Evolutionary conservation across 1,284 basidiomycete species (phyloP), one percentile per base, ranked within the genome.

Genomic region (Flammula alnicola): DNA sequence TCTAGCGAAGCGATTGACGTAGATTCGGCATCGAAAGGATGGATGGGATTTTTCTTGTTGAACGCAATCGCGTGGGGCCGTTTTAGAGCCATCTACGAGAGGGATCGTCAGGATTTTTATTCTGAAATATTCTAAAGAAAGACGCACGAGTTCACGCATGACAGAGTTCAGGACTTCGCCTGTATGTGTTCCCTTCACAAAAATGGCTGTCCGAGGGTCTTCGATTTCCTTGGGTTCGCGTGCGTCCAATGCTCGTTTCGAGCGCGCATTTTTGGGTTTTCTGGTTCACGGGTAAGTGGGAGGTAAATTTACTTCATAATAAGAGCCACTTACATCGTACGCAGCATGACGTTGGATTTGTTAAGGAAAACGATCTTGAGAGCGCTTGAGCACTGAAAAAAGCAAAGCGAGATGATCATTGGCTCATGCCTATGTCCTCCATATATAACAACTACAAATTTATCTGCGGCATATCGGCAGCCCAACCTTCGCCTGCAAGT

Each of bases 181-280:
- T 0, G 91, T 84, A 64, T 92, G 88, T 23, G 89, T 91, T 3
- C 95, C 94, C 59, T 88, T 83, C 30, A 98, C 94, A 67, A 99
- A 97, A 59, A 99, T 83, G 17, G 88, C 88, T 20, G 87, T 86
- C 23, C 86, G 77, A 22, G 85, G 80, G 62, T 92, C 91, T 76
- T 99, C 96, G 50, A 96, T 80, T 60, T 94, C 84, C 65, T 95
- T 94, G 2, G 96, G 83, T 65, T 91, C 90, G 25, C 95, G 81
- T 39, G 90, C 90, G 39, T 93, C 91, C 59, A 97, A 66, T 0
- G 85, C 96, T 55, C 97, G 83, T 74, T 99, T 99, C n/a, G 93
- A 91, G 32, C 96, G 86, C 1, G 97, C 96, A 79, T 97, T 98
- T 76, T 92, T 94, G 25, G 96, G 94, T 78, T 98, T 98, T 70